These are phyloP conservation scores for Puccinia coronata DNA, from an alignment of 1,284 basidiomycete genomes.

Conservation along the genomic window DNA sequence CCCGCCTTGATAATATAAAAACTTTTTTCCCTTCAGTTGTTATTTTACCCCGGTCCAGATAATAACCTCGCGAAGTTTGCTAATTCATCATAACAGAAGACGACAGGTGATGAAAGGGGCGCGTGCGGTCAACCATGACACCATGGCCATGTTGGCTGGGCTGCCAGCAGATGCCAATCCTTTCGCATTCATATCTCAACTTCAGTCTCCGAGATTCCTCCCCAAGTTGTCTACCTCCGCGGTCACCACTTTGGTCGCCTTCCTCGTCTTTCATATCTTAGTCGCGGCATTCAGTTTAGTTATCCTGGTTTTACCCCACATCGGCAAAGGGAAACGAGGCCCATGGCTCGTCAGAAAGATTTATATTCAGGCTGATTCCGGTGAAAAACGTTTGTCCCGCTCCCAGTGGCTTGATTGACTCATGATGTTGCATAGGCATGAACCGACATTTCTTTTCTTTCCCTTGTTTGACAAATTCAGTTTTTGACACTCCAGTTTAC, in stretches of 20 bases:
- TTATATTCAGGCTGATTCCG: not conserved
- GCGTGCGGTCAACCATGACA: not conserved
- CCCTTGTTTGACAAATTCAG: not conserved
- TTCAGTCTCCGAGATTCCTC: not conserved
- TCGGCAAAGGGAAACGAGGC: not conserved
- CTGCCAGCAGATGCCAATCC: not conserved
- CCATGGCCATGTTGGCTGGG: not conserved
- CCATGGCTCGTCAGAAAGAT: not conserved
- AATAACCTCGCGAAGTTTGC: no score
- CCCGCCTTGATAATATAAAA: no score
- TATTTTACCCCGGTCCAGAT: no score
- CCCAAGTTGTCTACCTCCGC: not conserved
- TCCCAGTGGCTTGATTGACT: no score
- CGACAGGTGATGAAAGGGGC: not conserved
- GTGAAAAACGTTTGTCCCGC: not conserved
- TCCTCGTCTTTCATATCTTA: not conserved
- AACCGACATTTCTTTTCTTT: not conserved
- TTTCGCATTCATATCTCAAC: not conserved
- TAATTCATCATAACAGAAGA: no score
- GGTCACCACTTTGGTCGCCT: not conserved
- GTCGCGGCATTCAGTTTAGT: not conserved
- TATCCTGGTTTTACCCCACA: not conserved
- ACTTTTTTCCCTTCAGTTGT: no score
- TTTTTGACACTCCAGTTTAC: conserved; percentile 4
- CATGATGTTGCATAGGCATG: no score